These are phyloP conservation scores for Termitomyces sp. DNA, from an alignment of 768 basidiomycete genomes.

Conservation along the genomic window DNA sequence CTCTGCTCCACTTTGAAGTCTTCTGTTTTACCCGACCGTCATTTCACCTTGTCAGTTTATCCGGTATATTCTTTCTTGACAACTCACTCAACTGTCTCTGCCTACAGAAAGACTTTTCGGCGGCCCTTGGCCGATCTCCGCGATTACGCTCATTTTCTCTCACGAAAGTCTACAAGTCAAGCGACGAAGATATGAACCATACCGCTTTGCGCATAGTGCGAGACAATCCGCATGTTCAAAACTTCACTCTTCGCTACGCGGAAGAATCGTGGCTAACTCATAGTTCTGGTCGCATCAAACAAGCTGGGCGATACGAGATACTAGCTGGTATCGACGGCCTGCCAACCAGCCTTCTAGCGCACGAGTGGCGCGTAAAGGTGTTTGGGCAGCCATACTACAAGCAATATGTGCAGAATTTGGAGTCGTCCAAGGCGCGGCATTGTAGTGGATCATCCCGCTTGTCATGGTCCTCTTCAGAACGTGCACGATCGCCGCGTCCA, in stretches of 20 bases:
- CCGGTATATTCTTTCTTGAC: not conserved
- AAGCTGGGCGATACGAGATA: conserved; percentile 26
- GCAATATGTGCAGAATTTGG: conserved; percentile 11
- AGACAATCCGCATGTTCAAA: conserved; percentile 25
- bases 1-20: conserved; percentile 25
- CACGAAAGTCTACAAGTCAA: conserved; percentile 29
- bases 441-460: conserved; percentile 10
- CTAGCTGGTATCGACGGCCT: conserved; percentile 10
- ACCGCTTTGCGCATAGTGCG: conserved; percentile 23
- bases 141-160: conserved; percentile 26
- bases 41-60: conserved; percentile 27
- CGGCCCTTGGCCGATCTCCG: conserved; percentile 21
- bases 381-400: conserved; percentile 13
- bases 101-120: conserved; percentile 26
- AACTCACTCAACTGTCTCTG: not conserved
- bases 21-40: conserved; percentile 30
- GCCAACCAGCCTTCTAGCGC: conserved; percentile 9
- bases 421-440: conserved; percentile 7
- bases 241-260: conserved; percentile 26
- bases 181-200: conserved; percentile 27
- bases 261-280: conserved; percentile 31
- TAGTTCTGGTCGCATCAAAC: conserved; percentile 23
- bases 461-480: conserved; percentile 13
- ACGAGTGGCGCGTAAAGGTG: conserved; percentile 13
- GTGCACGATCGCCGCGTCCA: conserved; percentile 10